These are phyloP conservation scores for Exophiala sideris DNA, from an alignment of 2,329 filamentous ascomycete species.

Conservation along the genomic window DNA sequence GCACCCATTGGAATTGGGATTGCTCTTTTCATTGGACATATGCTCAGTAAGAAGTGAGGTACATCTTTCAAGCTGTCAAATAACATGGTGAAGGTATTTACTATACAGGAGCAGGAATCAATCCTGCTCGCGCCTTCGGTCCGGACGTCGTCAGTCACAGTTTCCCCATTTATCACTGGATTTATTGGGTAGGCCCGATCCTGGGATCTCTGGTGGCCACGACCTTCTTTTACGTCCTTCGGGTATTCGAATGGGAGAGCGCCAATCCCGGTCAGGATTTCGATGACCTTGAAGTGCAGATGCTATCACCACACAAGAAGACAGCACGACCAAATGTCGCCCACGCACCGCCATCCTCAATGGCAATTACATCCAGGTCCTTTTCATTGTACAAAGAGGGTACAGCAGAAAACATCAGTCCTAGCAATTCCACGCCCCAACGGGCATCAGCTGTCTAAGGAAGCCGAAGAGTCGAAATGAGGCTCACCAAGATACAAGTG, in stretches of 20 bases:
- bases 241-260: constrained; percentile 40
- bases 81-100: constrained; percentile 37
- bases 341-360: neutral
- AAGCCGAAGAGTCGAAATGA: too few species aligned
- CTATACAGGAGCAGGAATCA: constrained; percentile 47
- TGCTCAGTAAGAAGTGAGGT: constrained; percentile 38
- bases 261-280: constrained; percentile 54
- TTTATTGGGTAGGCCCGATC: constrained; percentile 48
- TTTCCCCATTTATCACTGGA: constrained; percentile 49
- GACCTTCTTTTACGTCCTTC: constrained; percentile 47
- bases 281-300: constrained; percentile 17
- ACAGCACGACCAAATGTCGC: neutral
- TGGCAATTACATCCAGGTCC: neutral
- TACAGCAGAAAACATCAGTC: neutral
- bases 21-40: constrained; percentile 61
- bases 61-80: neutral
- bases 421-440: too few species aligned
- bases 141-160: constrained; percentile 43
- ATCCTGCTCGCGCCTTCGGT: constrained; percentile 47
- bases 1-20: constrained; percentile 70
- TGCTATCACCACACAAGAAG: neutral
- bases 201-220: constrained; percentile 47
- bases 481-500: too few species aligned
- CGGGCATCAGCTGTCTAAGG: too few species aligned
- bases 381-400: neutral